Base-by-base conservation (phyloP, 495 filamentous ascomycete species). In the Penicillium canariense region DNA sequence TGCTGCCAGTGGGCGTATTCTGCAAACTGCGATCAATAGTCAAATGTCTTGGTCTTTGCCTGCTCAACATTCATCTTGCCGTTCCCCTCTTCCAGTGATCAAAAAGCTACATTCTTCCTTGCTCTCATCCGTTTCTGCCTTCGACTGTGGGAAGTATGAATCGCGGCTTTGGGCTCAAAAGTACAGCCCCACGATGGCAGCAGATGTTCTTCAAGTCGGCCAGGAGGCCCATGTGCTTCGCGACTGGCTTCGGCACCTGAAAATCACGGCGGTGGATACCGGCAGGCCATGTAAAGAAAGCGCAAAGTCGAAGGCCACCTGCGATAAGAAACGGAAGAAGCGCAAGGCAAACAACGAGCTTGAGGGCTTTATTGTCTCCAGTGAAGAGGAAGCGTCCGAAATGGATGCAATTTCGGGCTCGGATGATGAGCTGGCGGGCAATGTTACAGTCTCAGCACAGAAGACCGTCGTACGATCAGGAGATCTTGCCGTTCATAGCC, bases 301-400 rank as follows among this genome's bases (percentile, higher is more conserved):
- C 36, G 48, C 71, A 1, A 82, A 81, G 48, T 45, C 59, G 7
- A 77, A 75, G 15, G 53, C 67, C 25, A 81, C 75, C 48, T 67
- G 61, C 25, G 71, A 70, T 17, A 70, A 67, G 30, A 81, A 76
- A 44, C 78, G 74, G 51, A 87, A 83, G 60, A 85, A 83, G 56
- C 81, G 84, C 53, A 87, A 86, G 58, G 87, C 86, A 59, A 74
- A 69, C 3, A 79, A 81, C 48, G 84, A 89, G 45, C 71, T 96
- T 5, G 88, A 95, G 57, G 90, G 82, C 0, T 99, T 99, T 61
- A 76, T 99, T 30, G 79, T 97, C 8, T 87, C 84, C 9, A 92
- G 87, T 62, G 91, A 89, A 32, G 91, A 94, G 22, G 92, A 96
- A 59, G 77, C 74, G 10, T 79, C 84, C 48, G 87, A 89, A 52